phyloP scores from a whole-genome alignment of 2,329 filamentous ascomycete genomes.

The Calycina marina region DNA sequence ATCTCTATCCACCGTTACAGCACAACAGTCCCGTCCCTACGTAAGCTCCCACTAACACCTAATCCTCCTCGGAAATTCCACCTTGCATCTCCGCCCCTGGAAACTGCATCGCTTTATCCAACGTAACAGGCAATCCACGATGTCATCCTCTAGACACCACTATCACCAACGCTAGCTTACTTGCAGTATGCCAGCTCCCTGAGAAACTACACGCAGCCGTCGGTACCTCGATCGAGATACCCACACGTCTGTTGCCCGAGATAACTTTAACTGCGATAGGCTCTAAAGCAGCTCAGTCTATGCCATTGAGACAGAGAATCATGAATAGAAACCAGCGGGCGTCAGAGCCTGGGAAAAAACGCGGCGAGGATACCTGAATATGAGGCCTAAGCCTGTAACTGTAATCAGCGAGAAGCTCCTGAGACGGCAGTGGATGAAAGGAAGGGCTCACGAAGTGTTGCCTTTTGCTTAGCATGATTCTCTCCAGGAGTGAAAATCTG shows the following conservation, averaged over 20 bases:
- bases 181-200: conserved; percentile 37
- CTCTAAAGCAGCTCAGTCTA: conserved; percentile 53
- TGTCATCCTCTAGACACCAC: conserved; percentile 43
- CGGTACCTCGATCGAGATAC: conserved; percentile 41
- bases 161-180: conserved; percentile 41
- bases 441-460: conserved; percentile 3
- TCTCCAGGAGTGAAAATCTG: conserved; percentile 25
- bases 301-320: conserved; percentile 42
- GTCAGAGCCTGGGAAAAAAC: conserved; percentile 47
- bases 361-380: conserved; percentile 39
- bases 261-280: conserved; percentile 44
- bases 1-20: no score
- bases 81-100: conserved; percentile 16
- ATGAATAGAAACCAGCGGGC: conserved; percentile 54
- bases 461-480: conserved; percentile 17
- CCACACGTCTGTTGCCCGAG: conserved; percentile 46
- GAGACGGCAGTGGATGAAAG: conserved; percentile 28
- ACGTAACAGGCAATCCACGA: conserved; percentile 38
- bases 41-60: conserved; percentile 4
- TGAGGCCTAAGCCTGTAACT: conserved; percentile 28
- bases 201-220: conserved; percentile 38
- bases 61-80: conserved; percentile 3
- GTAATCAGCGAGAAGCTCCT: background rate
- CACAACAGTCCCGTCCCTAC: no score
- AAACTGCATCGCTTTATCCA: conserved; percentile 37